A percentile compares a stretch with the other conserved stretches of the same genome.
phyloP scores from a whole-genome alignment of 2,329 filamentous ascomycete genomes.

The Albophoma yamanashiensis region DNA sequence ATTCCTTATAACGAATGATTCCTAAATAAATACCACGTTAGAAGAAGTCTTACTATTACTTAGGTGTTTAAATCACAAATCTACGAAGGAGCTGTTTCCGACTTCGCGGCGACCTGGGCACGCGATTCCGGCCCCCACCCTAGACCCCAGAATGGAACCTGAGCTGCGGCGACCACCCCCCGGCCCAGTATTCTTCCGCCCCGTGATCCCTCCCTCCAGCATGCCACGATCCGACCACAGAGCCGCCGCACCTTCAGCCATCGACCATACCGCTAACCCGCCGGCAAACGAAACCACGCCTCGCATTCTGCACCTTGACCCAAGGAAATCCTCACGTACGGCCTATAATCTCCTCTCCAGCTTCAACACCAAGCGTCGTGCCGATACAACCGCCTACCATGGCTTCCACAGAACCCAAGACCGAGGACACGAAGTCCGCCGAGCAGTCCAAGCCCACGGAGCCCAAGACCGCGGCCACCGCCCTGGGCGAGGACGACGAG shows the following conservation, averaged over 20 bases:
- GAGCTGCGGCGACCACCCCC: not conserved
- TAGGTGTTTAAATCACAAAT: not conserved
- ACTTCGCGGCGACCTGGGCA: no score
- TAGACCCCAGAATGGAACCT: no score
- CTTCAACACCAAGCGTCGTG: not conserved
- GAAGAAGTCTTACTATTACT: not conserved
- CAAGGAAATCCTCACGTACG: not conserved
- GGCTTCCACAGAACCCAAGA: constrained; percentile 3
- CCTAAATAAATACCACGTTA: no score
- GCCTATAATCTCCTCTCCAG: not conserved
- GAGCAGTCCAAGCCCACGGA: constrained; percentile 11
- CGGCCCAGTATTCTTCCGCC: not conserved
- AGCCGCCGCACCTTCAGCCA: not conserved
- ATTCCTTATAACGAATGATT: no score
- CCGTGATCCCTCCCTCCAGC: not conserved
- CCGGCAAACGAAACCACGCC: constrained; percentile 2
- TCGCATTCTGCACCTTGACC: not conserved
- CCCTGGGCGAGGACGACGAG: constrained; percentile 94
- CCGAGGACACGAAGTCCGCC: constrained; percentile 16
- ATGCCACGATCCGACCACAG: not conserved
- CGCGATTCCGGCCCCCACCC: no score
- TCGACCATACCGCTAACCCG: not conserved
- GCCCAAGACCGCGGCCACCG: constrained; percentile 34
- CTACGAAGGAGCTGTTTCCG: no score
- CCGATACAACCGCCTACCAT: not conserved